Evolutionary conservation across 805 yeast genomes (phyloP).

Genomic region (Candida easanensis): DNA sequence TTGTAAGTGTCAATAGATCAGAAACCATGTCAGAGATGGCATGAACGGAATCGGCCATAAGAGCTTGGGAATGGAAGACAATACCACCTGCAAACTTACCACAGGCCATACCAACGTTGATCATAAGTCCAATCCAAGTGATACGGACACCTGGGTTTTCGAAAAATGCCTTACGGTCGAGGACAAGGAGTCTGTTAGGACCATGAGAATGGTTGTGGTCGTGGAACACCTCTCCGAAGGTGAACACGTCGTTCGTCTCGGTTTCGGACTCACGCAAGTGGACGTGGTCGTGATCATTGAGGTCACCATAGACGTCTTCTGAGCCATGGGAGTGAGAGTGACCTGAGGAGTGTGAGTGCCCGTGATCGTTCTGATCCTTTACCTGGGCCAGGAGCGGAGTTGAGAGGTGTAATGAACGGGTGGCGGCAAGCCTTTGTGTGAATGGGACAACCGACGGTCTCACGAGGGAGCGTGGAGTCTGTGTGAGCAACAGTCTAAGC

Average conservation of each 20-base stretch:
- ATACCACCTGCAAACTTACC: slow-evolving; percentile 89
- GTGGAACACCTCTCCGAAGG: slow-evolving; percentile 32
- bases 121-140: slow-evolving; percentile 86
- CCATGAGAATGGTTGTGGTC: slow-evolving; percentile 36
- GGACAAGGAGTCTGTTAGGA: slow-evolving; percentile 31
- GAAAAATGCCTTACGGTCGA: slow-evolving; percentile 42
- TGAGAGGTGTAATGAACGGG: slow-evolving; percentile 5
- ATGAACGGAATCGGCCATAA: slow-evolving; percentile 92
- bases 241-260: slow-evolving; percentile 37
- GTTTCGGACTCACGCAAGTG: slow-evolving; percentile 42
- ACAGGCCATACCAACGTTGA: slow-evolving; percentile 81
- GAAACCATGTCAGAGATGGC: slow-evolving; percentile 88
- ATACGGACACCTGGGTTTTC: slow-evolving; percentile 86
- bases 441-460: not conserved
- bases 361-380: slow-evolving; percentile 7
- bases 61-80: slow-evolving; percentile 90
- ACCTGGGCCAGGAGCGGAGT: slow-evolving; percentile 3
- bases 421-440: not conserved
- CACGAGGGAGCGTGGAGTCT: not conserved
- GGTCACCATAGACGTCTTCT: slow-evolving; percentile 8
- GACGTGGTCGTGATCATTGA: slow-evolving; percentile 36
- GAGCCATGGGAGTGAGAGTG: slow-evolving; percentile 29
- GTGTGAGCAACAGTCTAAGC: slow-evolving; percentile 7
- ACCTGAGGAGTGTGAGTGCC: slow-evolving; percentile 30
- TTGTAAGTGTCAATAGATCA: slow-evolving; percentile 83